Percentiles rank a stretch among this genome's conserved stretches.
phyloP scores from a whole-genome alignment of 176 grass and related monocot species.

The Rhynchospora breviuscula region DNA sequence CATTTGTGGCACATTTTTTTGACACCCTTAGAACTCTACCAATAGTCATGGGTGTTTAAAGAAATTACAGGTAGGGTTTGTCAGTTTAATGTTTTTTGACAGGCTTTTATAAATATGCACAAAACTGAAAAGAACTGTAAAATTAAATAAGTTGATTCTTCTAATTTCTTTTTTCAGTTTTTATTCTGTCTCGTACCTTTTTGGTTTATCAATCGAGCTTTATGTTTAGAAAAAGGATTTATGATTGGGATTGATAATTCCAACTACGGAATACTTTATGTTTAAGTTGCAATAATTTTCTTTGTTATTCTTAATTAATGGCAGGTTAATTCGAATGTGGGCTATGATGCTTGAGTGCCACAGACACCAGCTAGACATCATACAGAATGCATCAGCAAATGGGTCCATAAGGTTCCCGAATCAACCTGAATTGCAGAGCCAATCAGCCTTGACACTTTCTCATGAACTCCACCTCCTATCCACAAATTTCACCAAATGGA shows the following conservation, averaged over 20 bases:
- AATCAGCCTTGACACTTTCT: constrained; percentile 53
- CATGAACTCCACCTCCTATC: constrained; percentile 69
- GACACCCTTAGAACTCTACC: not conserved
- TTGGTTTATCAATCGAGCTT: not conserved
- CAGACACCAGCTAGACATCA: constrained; percentile 43
- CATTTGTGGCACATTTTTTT: not conserved
- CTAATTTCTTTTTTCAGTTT: not conserved
- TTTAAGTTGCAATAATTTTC: not conserved
- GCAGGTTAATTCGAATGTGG: constrained; percentile 92
- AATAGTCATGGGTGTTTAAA: not conserved
- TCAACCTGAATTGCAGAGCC: constrained; percentile 53
- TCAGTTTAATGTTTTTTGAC: not conserved
- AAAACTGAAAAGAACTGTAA: constrained; percentile 6
- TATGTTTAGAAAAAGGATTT: not conserved
- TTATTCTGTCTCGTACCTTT: not conserved
- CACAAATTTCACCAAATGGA: constrained; percentile 80
- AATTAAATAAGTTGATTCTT: not conserved
- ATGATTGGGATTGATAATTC: not conserved
- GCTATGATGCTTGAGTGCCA: constrained; percentile 72
- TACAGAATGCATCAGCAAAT: constrained; percentile 44
- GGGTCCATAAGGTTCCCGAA: constrained; percentile 48
- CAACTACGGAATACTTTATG: not conserved
- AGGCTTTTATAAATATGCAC: not conserved
- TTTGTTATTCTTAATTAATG: constrained; percentile 15
- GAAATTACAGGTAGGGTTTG: not conserved